These are phyloP conservation scores for Liquidambar formosana DNA, from an alignment of 164 flowering plant species.

Conservation along the genomic window DNA sequence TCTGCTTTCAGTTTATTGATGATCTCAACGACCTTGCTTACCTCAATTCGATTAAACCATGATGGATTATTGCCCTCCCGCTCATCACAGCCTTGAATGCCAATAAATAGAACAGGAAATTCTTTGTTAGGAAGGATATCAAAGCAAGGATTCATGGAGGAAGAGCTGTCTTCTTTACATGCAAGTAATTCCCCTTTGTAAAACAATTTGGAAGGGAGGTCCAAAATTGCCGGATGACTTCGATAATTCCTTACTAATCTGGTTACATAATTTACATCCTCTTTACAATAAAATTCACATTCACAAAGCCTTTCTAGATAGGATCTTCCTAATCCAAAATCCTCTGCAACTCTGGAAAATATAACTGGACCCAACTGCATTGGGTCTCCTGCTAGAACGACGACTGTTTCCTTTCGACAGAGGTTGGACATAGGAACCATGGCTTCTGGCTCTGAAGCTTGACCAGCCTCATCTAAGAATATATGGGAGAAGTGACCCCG, in stretches of 20 bases:
- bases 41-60: slow-evolving; percentile 95
- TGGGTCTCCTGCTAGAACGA: slow-evolving; percentile 95
- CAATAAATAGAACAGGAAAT: slow-evolving; percentile 78
- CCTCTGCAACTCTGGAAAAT: slow-evolving; percentile 66
- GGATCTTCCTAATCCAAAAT: slow-evolving; percentile 74
- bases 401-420: slow-evolving; percentile 52
- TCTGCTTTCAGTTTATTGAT: slow-evolving; percentile 40
- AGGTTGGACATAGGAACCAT: slow-evolving; percentile 77
- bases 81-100: slow-evolving; percentile 94
- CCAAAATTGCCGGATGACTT: slow-evolving; percentile 69
- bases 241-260: slow-evolving; percentile 82
- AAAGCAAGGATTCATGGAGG: slow-evolving; percentile 21
- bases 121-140: slow-evolving; percentile 63
- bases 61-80: slow-evolving; percentile 96
- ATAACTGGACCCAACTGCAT: slow-evolving; percentile 90
- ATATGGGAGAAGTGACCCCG: slow-evolving; percentile 83
- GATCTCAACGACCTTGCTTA: slow-evolving; percentile 80
- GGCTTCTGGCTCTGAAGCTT: slow-evolving; percentile 96
- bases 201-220: slow-evolving; percentile 79
- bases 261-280: slow-evolving; percentile 59
- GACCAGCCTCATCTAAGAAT: slow-evolving; percentile 96
- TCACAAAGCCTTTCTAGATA: slow-evolving; percentile 80
- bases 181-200: slow-evolving; percentile 77
- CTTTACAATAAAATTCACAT: slow-evolving; percentile 42
- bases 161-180: slow-evolving; percentile 47